Conservation (phyloP, 2,329 filamentous ascomycete species). For the Rhinocladiella similis region DNA sequence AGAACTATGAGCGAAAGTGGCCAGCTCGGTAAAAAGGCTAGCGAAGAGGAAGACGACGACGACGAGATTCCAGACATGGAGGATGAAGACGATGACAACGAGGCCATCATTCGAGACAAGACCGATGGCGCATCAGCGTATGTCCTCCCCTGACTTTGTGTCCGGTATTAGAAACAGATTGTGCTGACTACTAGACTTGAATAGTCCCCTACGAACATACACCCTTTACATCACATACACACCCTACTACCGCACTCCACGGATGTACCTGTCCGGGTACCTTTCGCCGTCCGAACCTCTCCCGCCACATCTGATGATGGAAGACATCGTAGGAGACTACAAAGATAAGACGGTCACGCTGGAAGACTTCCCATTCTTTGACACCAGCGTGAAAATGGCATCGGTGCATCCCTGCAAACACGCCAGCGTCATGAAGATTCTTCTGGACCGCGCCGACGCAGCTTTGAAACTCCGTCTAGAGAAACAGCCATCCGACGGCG, state of each 20-base stretch:
- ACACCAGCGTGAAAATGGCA: conserved; percentile 89
- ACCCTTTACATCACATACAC: conserved; percentile 98
- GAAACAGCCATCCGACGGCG: conserved; percentile 68
- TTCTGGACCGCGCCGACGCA: conserved; percentile 91
- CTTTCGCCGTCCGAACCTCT: conserved; percentile 75
- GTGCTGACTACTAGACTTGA: conserved; percentile 4
- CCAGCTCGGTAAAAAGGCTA: conserved; percentile 74
- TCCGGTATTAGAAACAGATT: neutral
- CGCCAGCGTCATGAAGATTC: conserved; percentile 94
- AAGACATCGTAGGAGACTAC: conserved; percentile 94
- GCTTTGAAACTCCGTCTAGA: conserved; percentile 85
- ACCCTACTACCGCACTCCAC: conserved; percentile 92
- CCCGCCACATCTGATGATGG: conserved; percentile 85
- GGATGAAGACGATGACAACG: conserved; percentile 88
- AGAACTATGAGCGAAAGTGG: conserved; percentile 86
- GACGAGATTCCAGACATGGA: conserved; percentile 97
- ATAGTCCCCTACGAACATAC: conserved; percentile 83
- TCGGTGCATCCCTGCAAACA: conserved; percentile 97
- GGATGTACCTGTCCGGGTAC: conserved; percentile 93
- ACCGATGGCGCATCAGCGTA: conserved; percentile 58
- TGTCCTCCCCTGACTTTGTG: conserved; percentile 20
- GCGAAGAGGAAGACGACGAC: conserved; percentile 67
- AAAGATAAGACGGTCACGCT: conserved; percentile 98
- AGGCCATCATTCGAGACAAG: conserved; percentile 88
- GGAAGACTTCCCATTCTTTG: conserved; percentile 95